Evolutionary conservation across 805 yeast genomes (phyloP).

Genomic region (Hanseniaspora mollemarum): DNA sequence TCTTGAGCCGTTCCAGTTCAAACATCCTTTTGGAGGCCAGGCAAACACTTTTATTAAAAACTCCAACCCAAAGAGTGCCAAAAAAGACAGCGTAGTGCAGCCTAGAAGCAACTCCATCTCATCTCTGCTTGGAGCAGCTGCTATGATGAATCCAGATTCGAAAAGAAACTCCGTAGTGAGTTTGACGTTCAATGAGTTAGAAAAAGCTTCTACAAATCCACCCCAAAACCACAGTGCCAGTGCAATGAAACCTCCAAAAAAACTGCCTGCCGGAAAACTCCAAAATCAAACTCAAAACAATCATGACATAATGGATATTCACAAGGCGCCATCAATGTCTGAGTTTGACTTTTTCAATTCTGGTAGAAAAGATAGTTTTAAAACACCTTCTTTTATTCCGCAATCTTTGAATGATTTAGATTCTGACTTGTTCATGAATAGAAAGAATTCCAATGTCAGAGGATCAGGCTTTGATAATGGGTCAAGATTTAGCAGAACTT

Average conservation of each 20-base stretch:
- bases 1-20: conserved; percentile 34
- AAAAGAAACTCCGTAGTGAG: conserved; percentile 25
- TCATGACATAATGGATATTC: conserved; percentile 11
- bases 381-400: conserved; percentile 27
- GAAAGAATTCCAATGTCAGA: conserved; percentile 28
- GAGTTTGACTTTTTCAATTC: conserved; percentile 18
- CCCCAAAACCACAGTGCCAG: conserved; percentile 8
- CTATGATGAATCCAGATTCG: conserved; percentile 19
- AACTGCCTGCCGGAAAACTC: conserved; percentile 7
- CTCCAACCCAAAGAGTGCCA: conserved; percentile 19
- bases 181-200: conserved; percentile 23
- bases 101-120: conserved; percentile 18
- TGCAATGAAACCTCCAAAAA: conserved; percentile 24
- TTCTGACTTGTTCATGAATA: conserved; percentile 26
- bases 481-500: conserved; percentile 15
- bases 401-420: conserved; percentile 22
- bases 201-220: conserved; percentile 18
- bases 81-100: conserved; percentile 19
- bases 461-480: conserved; percentile 19
- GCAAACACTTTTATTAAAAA: conserved; percentile 9
- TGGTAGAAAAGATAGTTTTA: conserved; percentile 19
- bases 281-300: conserved; percentile 5
- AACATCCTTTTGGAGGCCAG: conserved; percentile 13
- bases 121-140: conserved; percentile 15
- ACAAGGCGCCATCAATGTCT: conserved; percentile 17